Evolutionary conservation across 768 basidiomycete genomes (phyloP), one percentile per base, ranked within the genome.

Genomic region (Clitopilus hobsonii): DNA sequence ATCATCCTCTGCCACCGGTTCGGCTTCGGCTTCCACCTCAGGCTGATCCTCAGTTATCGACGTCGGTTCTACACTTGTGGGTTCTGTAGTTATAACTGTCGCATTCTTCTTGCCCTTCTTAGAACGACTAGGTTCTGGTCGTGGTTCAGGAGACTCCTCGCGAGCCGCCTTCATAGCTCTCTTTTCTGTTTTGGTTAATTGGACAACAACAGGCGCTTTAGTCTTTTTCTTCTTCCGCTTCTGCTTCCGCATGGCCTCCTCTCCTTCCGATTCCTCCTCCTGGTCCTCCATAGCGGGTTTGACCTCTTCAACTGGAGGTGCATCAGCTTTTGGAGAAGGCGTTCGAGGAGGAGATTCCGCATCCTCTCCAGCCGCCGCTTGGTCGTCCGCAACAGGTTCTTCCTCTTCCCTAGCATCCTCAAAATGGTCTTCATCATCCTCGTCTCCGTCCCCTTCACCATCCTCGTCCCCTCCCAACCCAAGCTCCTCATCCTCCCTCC

Each of bases 401-500:
- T 56, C 59, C 11, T 49, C 58, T 32, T 18, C 28, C 3, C 22
- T 13, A 13, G 1, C 24, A 13, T 13, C 24, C 29, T 18, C 11
- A 2, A 6, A 13, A 48, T 51, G 14, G 6, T 16, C 3, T 28
- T 10, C 49, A 50, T 56, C 52, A 13, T 64, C 62, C 25, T 64
- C 69, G 2, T 69, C 66, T 23, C 57, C 63, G 28, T 61, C 69
- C 4, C 20, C 48, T 36, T 59, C 65, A 14, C 24, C 54, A 14
- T 65, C 75, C 23, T 72, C 72, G 13, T 67, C 72, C 20, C 6
- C n/a, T 10, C 23, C 49, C 14, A 91, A 70, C 0, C 77, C 85
- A 3, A 97, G 67, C 57, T 79, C 82, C 51, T 82, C 80, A 56
- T 91, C 79, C 61, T 98, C 92, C 54, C 74, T 71, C 60, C 75